Evolutionary conservation across 306 rosid genomes (phyloP).

Genomic region (Medicago truncatula): MtrunA17r5.0-ANR NC_053049.1:44492001-44492500

Average conservation of each 20-base stretch:
- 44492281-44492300: no score
- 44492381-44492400: no score
- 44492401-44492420: no score
- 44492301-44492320: no score
- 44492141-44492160: slow-evolving; percentile 16
- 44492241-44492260: neutral
- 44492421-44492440: neutral
- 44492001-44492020: no score
- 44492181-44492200: neutral
- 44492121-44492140: neutral
- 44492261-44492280: no score
- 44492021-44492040: neutral
- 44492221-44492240: neutral
- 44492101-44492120: neutral
- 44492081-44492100: slow-evolving; percentile 18
- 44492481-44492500: no score
- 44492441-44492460: no score
- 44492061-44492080: neutral
- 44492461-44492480: no score
- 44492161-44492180: neutral
- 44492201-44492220: slow-evolving; percentile 3
- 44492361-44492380: neutral
- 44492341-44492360: no score
- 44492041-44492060: slow-evolving; percentile 4
- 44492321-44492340: no score